These are phyloP conservation scores for Tetrahymena malaccensis DNA, from an alignment of 73 alveolate genomes.

Conservation along the genomic window DNA sequence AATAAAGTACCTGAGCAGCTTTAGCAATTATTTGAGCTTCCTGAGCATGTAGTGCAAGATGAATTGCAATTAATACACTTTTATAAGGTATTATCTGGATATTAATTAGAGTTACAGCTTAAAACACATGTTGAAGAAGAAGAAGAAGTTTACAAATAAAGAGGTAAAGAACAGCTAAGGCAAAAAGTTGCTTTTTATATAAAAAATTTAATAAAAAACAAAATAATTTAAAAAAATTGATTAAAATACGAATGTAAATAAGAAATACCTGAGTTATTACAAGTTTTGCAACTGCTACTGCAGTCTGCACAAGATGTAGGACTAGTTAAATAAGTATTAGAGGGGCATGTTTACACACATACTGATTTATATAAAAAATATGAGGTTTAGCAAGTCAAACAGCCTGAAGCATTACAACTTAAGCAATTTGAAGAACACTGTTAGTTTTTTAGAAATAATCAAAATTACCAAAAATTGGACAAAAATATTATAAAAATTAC, in stretches of 20 bases:
- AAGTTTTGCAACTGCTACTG: background rate
- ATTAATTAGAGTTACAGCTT: background rate
- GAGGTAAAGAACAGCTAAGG: background rate
- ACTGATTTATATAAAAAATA: background rate
- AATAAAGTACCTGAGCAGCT: background rate
- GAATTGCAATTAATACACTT: background rate
- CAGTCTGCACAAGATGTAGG: background rate
- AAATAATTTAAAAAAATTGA: too few species aligned
- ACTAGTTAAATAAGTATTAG: background rate
- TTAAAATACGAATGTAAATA: background rate
- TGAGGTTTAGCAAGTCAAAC: background rate
- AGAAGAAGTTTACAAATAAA: background rate
- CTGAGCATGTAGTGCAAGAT: background rate
- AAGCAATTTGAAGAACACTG: background rate
- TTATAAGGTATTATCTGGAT: background rate
- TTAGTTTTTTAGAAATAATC: background rate
- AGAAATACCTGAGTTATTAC: background rate
- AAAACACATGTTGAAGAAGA: background rate
- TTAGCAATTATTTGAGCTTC: background rate
- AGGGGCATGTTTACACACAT: background rate
- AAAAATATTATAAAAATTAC: background rate
- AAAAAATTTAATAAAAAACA: background rate
- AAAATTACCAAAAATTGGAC: background rate
- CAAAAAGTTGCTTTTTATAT: background rate
- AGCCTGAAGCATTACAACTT: background rate